Evolutionary conservation across 192 early-diverging fungal species (phyloP).

Genomic region (Coemansia biformis): DNA sequence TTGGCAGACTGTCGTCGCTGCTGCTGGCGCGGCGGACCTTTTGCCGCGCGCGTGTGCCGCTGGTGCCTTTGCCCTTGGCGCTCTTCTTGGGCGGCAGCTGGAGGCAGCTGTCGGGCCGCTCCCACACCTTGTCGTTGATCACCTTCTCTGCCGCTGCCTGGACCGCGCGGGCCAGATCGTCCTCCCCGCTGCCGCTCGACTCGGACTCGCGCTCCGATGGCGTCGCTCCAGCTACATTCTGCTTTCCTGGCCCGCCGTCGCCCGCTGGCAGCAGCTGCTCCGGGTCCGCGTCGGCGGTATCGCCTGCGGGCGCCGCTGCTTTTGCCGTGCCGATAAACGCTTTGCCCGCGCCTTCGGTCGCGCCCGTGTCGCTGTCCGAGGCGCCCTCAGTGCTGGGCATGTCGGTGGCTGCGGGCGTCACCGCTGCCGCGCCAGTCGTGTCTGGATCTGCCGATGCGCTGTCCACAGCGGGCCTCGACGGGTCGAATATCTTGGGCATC

Average conservation of each 20-base stretch:
- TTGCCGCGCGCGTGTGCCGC: not conserved
- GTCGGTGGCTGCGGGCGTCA: not conserved
- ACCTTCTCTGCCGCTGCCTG: constrained; percentile 39
- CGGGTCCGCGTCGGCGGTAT: too few relatives aligned
- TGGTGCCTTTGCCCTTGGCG: not conserved
- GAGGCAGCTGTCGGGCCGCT: constrained; percentile 31
- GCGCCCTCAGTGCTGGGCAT: not conserved
- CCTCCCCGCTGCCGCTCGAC: constrained; percentile 11
- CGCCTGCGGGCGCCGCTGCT: not conserved
- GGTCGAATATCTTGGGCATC: constrained; percentile 41
- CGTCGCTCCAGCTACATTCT: not conserved
- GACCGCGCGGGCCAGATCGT: constrained; percentile 38
- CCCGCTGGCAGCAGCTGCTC: too few relatives aligned
- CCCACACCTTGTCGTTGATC: constrained; percentile 47
- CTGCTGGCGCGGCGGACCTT: too few relatives aligned
- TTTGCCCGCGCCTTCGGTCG: not conserved
- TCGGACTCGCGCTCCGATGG: not conserved
- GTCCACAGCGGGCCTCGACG: not conserved
- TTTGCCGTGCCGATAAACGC: constrained; percentile 9
- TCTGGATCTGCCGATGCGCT: not conserved
- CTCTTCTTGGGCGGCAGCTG: constrained; percentile 2
- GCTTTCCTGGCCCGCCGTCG: not conserved
- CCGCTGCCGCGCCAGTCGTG: not conserved
- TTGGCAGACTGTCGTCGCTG: not conserved
- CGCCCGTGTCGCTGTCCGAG: not conserved